Evolutionary conservation across 352 stramenopile genomes (phyloP).

Genomic region (Phytophthora europaea): DNA sequence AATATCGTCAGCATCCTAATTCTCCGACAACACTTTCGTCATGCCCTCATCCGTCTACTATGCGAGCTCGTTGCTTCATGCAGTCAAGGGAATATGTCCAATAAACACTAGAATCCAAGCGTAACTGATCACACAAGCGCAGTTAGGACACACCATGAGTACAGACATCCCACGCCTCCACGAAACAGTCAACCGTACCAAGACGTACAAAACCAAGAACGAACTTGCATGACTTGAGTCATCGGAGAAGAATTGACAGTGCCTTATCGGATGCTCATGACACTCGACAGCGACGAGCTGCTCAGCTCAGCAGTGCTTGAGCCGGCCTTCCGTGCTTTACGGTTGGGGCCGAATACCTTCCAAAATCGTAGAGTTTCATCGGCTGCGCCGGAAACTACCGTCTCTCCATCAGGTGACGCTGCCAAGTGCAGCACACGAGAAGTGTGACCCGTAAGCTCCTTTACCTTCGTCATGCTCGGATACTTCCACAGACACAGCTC

Average conservation of each 20-base stretch:
- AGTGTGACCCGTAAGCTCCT: conserved; percentile 98
- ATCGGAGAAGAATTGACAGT: conserved; percentile 10
- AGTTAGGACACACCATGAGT: conserved; percentile 15
- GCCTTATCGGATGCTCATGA: conserved; percentile 87
- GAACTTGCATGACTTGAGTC: conserved; percentile 13
- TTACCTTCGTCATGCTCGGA: conserved; percentile 97
- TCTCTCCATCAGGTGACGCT: conserved; percentile 96
- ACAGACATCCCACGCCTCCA: not conserved
- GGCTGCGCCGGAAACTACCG: conserved; percentile 97
- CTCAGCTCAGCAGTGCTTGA: conserved; percentile 64
- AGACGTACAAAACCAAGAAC: conserved; percentile 7
- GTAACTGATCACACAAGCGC: conserved; percentile 16
- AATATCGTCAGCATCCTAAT: conserved; percentile 39
- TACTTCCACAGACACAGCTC: conserved; percentile 99
- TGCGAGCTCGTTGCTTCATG: conserved; percentile 28
- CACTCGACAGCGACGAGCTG: conserved; percentile 75
- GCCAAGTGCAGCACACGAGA: conserved; percentile 97
- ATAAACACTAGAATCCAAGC: conserved; percentile 20
- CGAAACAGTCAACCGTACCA: conserved; percentile 2
- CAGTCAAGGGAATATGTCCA: conserved; percentile 19
- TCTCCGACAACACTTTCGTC: conserved; percentile 25
- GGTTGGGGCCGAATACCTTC: conserved; percentile 97
- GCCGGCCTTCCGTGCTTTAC: conserved; percentile 75
- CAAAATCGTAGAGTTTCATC: conserved; percentile 99
- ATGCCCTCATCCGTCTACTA: conserved; percentile 24